These are phyloP conservation scores for Blastobotrys attinorum DNA, from an alignment of 805 yeast species.

Conservation along the genomic window DNA sequence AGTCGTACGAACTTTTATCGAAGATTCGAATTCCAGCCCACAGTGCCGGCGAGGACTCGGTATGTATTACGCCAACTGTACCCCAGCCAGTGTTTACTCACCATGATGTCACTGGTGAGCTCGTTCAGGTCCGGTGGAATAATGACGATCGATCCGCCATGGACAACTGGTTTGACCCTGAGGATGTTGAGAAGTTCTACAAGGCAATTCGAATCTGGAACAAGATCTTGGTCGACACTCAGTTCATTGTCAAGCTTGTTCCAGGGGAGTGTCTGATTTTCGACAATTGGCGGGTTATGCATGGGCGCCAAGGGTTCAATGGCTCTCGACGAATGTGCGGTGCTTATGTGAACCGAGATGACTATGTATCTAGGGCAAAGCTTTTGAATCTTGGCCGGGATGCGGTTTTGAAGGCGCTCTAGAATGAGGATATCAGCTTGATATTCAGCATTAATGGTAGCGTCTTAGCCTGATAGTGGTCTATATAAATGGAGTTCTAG, in stretches of 20 bases:
- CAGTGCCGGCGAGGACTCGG: constrained; percentile 63
- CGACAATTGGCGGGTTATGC: constrained; percentile 69
- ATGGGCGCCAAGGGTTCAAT: constrained; percentile 56
- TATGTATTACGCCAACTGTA: constrained; percentile 49
- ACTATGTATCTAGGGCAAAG: constrained; percentile 43
- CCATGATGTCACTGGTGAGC: constrained; percentile 38
- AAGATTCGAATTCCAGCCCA: constrained; percentile 55
- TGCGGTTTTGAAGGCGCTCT: constrained; percentile 30
- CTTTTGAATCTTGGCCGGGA: constrained; percentile 42
- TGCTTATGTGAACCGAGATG: constrained; percentile 62
- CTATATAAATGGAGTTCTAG: too few relatives aligned
- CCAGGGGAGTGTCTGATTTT: constrained; percentile 64
- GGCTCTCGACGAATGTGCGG: constrained; percentile 69
- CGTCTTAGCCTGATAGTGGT: not conserved
- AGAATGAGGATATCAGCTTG: not conserved
- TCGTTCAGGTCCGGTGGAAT: constrained; percentile 63
- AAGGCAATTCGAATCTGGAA: constrained; percentile 53
- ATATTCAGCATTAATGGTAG: not conserved
- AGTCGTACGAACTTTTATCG: constrained; percentile 43
- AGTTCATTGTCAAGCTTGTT: constrained; percentile 43
- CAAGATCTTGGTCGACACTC: constrained; percentile 44
- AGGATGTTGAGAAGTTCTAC: constrained; percentile 44
- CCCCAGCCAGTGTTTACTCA: constrained; percentile 50
- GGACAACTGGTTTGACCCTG: constrained; percentile 39
- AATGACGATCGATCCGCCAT: constrained; percentile 60